Evolutionary conservation across 2,329 filamentous ascomycete species (phyloP).

Genomic region (Fusarium sp.): DNA sequence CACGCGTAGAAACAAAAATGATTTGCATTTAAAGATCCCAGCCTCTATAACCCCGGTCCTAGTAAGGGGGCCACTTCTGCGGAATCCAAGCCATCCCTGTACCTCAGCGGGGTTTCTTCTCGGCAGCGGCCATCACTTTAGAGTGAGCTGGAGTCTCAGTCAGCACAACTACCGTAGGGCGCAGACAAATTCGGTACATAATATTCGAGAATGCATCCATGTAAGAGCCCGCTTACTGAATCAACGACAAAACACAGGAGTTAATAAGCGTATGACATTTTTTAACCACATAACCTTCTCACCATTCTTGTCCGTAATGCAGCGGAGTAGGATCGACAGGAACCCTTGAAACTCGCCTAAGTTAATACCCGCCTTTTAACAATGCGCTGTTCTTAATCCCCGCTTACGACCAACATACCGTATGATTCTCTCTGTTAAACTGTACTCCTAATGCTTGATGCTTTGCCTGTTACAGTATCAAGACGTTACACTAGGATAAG

Average conservation of each 20-base stretch:
- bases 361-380: neutral
- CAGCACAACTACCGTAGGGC: neutral
- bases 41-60: neutral
- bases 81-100: neutral
- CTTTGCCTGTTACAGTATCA: neutral
- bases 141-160: neutral
- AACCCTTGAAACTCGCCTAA: neutral
- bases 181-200: neutral
- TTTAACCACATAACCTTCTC: neutral
- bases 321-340: neutral
- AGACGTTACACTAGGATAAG: slow-evolving; percentile 9
- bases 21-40: neutral
- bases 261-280: neutral
- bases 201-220: neutral
- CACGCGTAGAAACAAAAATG: neutral
- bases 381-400: slow-evolving; percentile 3
- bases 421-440: neutral
- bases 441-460: neutral
- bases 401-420: neutral
- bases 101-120: neutral
- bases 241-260: neutral
- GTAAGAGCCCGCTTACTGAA: neutral
- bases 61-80: neutral
- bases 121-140: neutral
- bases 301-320: neutral